Evolutionary conservation across 192 early-diverging fungal species (phyloP), one percentile per base, ranked within the genome.

Genomic region (Lunasporangiospora selenospora): DNA sequence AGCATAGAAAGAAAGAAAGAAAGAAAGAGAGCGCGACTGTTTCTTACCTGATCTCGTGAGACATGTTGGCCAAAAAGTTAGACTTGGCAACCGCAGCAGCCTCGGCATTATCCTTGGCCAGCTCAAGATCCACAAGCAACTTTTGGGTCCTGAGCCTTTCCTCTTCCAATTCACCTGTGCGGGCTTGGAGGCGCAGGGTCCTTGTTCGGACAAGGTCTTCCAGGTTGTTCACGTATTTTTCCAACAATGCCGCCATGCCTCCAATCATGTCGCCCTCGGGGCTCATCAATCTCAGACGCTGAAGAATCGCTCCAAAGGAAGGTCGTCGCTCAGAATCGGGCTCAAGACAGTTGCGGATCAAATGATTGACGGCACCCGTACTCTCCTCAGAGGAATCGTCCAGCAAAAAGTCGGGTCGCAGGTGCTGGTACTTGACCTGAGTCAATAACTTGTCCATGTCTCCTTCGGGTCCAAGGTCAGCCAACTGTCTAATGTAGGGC

Each of bases 41-140:
- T 21, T 42, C 55, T 5, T 58, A 55, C 48, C 69, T 55, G 39
- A 73, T 73, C 53, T 73, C 90, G 67, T 94, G 92, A 30, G 84
- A 87, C 87, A 92, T 90, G 54, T 88, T 91, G 13, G 92, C 90
- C 44, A 94, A 77, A 77, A 94, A 92, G 69, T 65, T 77, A 24
- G 70, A 65, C 46, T 83, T 83, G 21, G 75, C 67, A 8, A 48
- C 40, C 7, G 79, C 75, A 1, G 82, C 82, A 8, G 67, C 61
- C 56, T 83, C 82, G 18, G 82, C 82, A 2, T 64, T 55, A 24
- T 83, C 77, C 49, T 81, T 83, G 29, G 82, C 82, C 16, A 42
- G 30, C 6, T 55, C 61, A 16, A 80, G 60, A 57, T 81, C 80
- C 13, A 53, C 47, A 29, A 80, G 29, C 4, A 80, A 59, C 6